These are phyloP conservation scores for Ustilago tritici DNA, from an alignment of 1,284 basidiomycete genomes.

Conservation along the genomic window DNA sequence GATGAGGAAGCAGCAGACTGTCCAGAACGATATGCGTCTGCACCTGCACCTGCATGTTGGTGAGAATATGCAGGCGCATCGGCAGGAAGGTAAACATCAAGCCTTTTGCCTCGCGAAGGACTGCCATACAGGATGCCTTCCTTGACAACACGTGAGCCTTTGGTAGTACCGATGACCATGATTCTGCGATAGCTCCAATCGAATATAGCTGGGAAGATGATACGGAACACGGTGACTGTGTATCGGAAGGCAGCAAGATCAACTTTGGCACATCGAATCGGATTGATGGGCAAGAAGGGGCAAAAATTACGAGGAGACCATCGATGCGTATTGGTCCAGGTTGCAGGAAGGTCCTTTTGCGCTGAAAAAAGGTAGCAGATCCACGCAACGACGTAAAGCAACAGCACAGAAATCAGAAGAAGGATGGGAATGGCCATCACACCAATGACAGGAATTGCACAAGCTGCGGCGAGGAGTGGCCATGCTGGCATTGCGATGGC, in stretches of 20 bases:
- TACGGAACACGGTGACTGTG: constrained; percentile 49
- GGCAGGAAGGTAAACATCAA: constrained; percentile 66
- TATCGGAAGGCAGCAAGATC: constrained; percentile 58
- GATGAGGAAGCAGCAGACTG: background rate
- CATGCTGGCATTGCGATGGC: constrained; percentile 56
- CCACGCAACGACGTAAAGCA: constrained; percentile 68
- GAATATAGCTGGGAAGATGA: constrained; percentile 60
- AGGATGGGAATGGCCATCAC: constrained; percentile 67
- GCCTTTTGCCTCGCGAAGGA: constrained; percentile 44
- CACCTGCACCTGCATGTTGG: constrained; percentile 1
- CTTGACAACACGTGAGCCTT: constrained; percentile 57
- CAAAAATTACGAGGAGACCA: constrained; percentile 32
- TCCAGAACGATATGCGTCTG: background rate
- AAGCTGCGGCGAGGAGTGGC: constrained; percentile 58
- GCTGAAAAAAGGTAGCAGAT: constrained; percentile 67
- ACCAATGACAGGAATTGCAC: constrained; percentile 59
- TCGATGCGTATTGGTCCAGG: constrained; percentile 23
- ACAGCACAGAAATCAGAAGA: constrained; percentile 56
- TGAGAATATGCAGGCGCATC: constrained; percentile 13
- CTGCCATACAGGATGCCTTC: constrained; percentile 66
- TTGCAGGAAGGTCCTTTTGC: constrained; percentile 63
- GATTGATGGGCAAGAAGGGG: constrained; percentile 66
- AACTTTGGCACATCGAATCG: constrained; percentile 64
- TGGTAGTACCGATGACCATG: constrained; percentile 66
- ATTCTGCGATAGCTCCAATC: constrained; percentile 66